phyloP scores from a whole-genome alignment of 164 flowering plant species.

The Chimonanthus praecox region DNA sequence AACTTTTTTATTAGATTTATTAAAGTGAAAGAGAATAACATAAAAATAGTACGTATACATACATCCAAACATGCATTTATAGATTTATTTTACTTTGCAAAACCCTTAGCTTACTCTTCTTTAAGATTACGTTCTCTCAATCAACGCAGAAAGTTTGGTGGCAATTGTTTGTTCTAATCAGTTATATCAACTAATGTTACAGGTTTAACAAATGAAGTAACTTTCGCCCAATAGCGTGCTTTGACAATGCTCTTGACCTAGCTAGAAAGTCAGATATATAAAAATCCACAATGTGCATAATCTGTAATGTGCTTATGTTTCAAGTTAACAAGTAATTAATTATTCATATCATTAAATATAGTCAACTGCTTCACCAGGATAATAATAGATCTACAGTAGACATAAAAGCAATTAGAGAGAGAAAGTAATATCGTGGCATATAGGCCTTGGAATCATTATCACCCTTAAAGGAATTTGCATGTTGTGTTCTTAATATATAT shows the following conservation, averaged over 20 bases:
- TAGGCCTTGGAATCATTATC: too few species aligned
- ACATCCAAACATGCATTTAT: too few species aligned
- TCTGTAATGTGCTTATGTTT: too few species aligned
- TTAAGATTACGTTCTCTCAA: slow-evolving; percentile 76
- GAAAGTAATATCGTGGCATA: too few species aligned
- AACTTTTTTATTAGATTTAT: neutral
- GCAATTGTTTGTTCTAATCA: slow-evolving; percentile 54
- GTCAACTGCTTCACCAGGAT: too few species aligned
- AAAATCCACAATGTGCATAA: slow-evolving; percentile 67
- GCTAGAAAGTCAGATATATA: slow-evolving; percentile 95
- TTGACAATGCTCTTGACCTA: slow-evolving; percentile 90
- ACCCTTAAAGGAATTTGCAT: too few species aligned
- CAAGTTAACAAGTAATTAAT: too few species aligned
- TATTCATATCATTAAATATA: too few species aligned
- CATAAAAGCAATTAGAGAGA: too few species aligned
- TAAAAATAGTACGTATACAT: too few species aligned
- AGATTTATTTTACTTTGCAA: neutral
- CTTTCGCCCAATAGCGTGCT: slow-evolving; percentile 94
- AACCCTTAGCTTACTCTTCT: slow-evolving; percentile 67
- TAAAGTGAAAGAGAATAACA: neutral
- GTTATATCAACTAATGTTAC: slow-evolving; percentile 64
- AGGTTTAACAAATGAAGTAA: slow-evolving; percentile 80
- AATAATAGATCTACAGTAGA: too few species aligned
- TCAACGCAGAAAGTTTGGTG: slow-evolving; percentile 78
- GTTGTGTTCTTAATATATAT: too few species aligned